Conservation (phyloP, 176 grass and related monocot species). For the Oryza glaberrima region DNA sequence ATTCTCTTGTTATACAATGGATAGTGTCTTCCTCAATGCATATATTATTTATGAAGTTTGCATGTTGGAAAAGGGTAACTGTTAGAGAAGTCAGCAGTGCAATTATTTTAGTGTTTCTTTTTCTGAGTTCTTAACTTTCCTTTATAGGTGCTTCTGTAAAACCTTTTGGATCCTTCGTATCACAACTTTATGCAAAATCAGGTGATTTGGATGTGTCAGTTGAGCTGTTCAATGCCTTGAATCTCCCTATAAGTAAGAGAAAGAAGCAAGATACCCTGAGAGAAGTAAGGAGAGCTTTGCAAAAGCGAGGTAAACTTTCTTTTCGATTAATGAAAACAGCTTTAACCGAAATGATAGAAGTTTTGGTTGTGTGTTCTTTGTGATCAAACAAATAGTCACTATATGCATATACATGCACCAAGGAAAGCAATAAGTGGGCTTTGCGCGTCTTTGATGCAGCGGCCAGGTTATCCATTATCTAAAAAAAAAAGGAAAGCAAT, state of each 20-base stretch:
- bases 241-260: slow-evolving; percentile 39
- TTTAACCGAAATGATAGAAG: neutral
- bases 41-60: slow-evolving; percentile 19
- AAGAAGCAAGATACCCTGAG: slow-evolving; percentile 62
- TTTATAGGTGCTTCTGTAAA: slow-evolving; percentile 58
- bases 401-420: neutral
- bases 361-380: no score
- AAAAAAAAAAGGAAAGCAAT: no score
- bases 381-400: slow-evolving; percentile 1
- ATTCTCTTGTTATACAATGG: neutral
- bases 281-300: slow-evolving; percentile 64
- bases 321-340: neutral
- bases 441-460: no score
- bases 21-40: neutral
- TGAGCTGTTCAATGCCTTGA: slow-evolving; percentile 34
- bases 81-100: neutral
- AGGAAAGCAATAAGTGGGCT: neutral
- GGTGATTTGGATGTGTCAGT: slow-evolving; percentile 95
- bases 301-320: slow-evolving; percentile 53
- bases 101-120: slow-evolving; percentile 28
- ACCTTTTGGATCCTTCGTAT: slow-evolving; percentile 96
- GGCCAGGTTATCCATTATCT: no score
- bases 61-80: neutral
- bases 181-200: slow-evolving; percentile 88
- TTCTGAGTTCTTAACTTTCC: slow-evolving; percentile 34